Base-by-base conservation (phyloP, 306 rosid genomes). In the Glycine tomentella region DNA sequence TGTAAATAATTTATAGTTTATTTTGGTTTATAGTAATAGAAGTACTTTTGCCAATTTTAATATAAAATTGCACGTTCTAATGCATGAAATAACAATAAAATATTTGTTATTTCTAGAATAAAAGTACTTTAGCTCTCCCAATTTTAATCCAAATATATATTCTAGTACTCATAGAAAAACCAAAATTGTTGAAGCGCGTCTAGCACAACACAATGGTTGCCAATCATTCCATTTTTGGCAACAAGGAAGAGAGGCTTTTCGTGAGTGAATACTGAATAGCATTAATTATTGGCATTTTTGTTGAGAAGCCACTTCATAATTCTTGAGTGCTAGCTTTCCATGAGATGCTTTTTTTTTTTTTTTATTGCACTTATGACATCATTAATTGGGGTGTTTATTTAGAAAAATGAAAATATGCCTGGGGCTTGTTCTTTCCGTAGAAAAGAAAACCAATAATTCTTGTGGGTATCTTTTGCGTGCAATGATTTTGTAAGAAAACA, bases 391-490 rank as follows among this genome's bases (percentile, higher is more conserved):
- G 62, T 72, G 25, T 55, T 83, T 64, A 74, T 79, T 70, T 68
- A n/a, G 74, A 55, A 80, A 76, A 82, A 11, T 6, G 0, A 50
- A 79, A 73, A 73, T 38, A 15, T 65, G 16, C 2, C 7, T 12
- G 0, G 72, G 11, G 12, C 8, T 16, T 57, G 6, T 57, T 57
- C 34, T 9, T 16, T 17, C 63, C 34, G 17, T 9, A 7, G 6
- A 57, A 57, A 57, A 56, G 9, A 2, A 57, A 17, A n/a, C 59
- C 20, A 53, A n/a, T 53, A 14, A 53, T 53, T 53, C 14, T 53
- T 8, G 50, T 50, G 46, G 48, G 61, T 50, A 81, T 84, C 89
- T 89, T 81, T 84, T 84, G 88, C 89, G 90, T 91, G 90, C 66
- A 57, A 86, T 61, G 76, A 64, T 84, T 44, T 56, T 25, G 50